A percentile compares a stretch with the other conserved stretches of the same genome.
Conservation (phyloP, 2,329 filamentous ascomycete species). For the Aspergillus sergii region DNA sequence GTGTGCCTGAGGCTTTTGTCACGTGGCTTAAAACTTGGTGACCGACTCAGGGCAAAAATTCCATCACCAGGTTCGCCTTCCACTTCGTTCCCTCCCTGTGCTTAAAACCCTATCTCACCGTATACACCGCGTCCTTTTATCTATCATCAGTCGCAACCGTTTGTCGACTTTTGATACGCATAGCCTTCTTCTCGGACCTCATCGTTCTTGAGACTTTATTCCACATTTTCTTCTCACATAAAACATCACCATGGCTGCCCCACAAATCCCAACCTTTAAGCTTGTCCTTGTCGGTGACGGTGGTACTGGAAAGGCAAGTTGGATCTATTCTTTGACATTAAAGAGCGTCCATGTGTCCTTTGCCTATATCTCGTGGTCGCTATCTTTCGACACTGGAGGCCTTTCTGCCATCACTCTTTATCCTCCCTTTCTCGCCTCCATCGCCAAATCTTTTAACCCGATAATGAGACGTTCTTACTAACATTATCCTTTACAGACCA, state of each 20-base stretch:
- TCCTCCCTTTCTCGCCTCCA: conserved; percentile 24
- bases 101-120: conserved; percentile 21
- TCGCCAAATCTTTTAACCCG: conserved; percentile 29
- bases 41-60: conserved; percentile 30
- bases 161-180: conserved; percentile 23
- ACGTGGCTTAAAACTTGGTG: conserved; percentile 25
- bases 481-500: conserved; percentile 67
- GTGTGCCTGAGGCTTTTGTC: conserved; percentile 21
- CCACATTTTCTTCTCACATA: conserved; percentile 23
- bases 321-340: conserved; percentile 7
- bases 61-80: conserved; percentile 31
- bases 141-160: conserved; percentile 27
- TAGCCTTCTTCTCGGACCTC: conserved; percentile 11
- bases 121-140: conserved; percentile 18
- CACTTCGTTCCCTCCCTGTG: conserved; percentile 31
- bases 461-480: conserved; percentile 21
- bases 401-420: conserved; percentile 8
- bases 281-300: conserved; percentile 99
- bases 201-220: conserved; percentile 17
- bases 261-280: conserved; percentile 83
- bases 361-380: neutral
- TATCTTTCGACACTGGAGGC: neutral
- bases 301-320: conserved; percentile 95
- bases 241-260: conserved; percentile 61
- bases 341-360: conserved; percentile 10